Conservation (phyloP, 2,329 filamentous ascomycete genomes). For the Capronia americana region DNA sequence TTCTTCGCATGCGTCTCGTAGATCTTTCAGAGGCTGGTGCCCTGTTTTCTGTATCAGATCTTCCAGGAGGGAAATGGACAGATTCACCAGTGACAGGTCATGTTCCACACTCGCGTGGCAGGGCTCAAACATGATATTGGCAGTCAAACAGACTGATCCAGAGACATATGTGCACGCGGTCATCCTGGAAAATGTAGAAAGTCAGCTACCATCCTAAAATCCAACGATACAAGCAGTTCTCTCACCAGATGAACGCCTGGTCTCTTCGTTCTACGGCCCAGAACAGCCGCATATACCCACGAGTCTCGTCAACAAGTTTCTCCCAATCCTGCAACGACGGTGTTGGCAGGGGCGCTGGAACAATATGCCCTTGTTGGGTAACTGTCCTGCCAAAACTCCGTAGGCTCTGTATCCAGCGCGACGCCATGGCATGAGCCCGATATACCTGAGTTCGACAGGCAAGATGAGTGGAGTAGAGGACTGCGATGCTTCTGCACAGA, state of each 20-base stretch:
- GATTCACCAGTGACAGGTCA: conserved; percentile 19
- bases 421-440: conserved; percentile 21
- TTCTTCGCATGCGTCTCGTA: too few species aligned
- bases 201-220: neutral
- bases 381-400: too few species aligned
- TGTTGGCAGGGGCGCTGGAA: conserved; percentile 5
- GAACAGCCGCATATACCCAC: conserved; percentile 28
- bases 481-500: conserved; percentile 5
- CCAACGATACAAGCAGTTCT: too few species aligned
- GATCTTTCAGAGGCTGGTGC: too few species aligned
- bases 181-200: conserved; percentile 16
- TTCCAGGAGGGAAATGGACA: conserved; percentile 20
- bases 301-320: conserved; percentile 14
- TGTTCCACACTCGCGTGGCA: conserved; percentile 18
- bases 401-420: too few species aligned
- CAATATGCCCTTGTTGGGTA: too few species aligned
- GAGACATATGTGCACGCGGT: conserved; percentile 31
- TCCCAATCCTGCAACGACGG: conserved; percentile 20
- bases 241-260: conserved; percentile 1
- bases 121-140: conserved; percentile 30
- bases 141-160: conserved; percentile 30
- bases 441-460: conserved; percentile 24
- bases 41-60: conserved; percentile 21
- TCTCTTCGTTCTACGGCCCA: conserved; percentile 14
- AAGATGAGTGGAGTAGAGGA: conserved; percentile 28